Conservation (phyloP, 345 rosid genomes). For the Populus euphratica region DNA sequence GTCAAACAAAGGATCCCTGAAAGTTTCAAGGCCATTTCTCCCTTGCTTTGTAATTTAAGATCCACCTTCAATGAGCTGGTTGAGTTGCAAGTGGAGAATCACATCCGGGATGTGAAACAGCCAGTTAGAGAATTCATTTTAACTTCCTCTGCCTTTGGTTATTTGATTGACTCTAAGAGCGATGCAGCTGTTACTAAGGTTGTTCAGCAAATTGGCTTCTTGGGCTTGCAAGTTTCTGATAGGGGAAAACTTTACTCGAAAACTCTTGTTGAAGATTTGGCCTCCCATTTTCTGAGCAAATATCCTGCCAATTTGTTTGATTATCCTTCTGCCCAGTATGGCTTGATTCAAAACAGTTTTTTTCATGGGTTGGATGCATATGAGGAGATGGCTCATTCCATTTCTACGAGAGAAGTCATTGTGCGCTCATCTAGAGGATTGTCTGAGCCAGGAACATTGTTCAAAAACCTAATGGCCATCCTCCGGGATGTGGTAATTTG, state of each 20-base stretch:
- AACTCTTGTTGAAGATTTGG: conserved; percentile 72
- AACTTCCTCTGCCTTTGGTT: conserved; percentile 57
- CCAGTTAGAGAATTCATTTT: conserved; percentile 51
- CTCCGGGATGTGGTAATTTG: conserved; percentile 84
- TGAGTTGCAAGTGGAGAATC: conserved; percentile 68
- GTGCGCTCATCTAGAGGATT: conserved; percentile 87
- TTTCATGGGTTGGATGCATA: conserved; percentile 86
- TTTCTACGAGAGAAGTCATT: conserved; percentile 74
- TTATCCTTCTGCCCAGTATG: conserved; percentile 69
- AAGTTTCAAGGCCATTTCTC: conserved; percentile 41
- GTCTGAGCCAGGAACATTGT: conserved; percentile 93
- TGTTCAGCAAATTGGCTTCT: conserved; percentile 80
- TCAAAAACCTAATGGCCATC: conserved; percentile 93
- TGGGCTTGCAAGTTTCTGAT: conserved; percentile 85
- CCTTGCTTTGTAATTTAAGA: conserved; percentile 53
- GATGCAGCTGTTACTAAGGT: conserved; percentile 67
- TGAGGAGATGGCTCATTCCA: conserved; percentile 86
- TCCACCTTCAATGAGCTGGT: conserved; percentile 55
- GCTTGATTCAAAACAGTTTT: conserved; percentile 68
- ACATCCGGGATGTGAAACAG: conserved; percentile 47
- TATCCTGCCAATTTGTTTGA: conserved; percentile 42
- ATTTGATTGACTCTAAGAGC: conserved; percentile 71
- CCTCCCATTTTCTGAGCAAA: conserved; percentile 49
- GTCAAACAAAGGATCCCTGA: conserved; percentile 36
- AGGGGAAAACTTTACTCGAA: conserved; percentile 78